Evolutionary conservation across 805 yeast genomes (phyloP).

Genomic region (Pachysolen tannophilus): DNA sequence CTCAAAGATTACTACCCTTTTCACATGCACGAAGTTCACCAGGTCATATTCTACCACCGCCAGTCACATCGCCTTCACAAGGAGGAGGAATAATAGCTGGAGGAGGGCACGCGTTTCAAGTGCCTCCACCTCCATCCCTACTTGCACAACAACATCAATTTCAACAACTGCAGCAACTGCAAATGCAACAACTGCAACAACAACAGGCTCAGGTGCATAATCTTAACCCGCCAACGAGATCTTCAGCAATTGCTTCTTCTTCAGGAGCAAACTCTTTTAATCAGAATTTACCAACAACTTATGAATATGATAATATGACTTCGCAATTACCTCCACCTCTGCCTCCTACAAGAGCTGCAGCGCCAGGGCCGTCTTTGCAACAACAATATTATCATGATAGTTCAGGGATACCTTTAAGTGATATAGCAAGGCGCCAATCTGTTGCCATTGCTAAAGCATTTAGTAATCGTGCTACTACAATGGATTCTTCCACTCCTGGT

Average conservation of each 20-base stretch:
- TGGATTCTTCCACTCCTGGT: neutral
- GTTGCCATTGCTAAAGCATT: conserved; percentile 6
- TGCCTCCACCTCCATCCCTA: conserved; percentile 5
- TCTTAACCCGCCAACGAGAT: conserved; percentile 3
- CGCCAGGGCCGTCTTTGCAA: conserved; percentile 7
- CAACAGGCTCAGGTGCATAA: neutral
- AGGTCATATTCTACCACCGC: neutral
- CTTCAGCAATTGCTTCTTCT: neutral
- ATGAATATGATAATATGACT: conserved; percentile 13
- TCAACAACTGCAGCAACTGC: conserved; percentile 3
- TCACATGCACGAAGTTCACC: neutral
- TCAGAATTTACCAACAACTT: conserved; percentile 19
- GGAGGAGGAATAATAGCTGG: conserved; percentile 2
- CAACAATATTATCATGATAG: conserved; percentile 6
- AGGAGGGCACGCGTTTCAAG: conserved; percentile 3
- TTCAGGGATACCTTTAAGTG: neutral
- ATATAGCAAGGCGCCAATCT: conserved; percentile 8
- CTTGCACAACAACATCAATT: conserved; percentile 2
- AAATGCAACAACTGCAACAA: neutral
- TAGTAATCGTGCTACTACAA: neutral
- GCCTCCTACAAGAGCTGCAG: conserved; percentile 23
- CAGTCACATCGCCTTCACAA: neutral
- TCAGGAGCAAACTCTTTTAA: conserved; percentile 10
- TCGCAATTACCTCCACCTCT: conserved; percentile 10
- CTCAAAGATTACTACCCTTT: neutral